Evolutionary conservation across 176 grass and related monocot species (phyloP).

Genomic region (Juncus effusus): DNA sequence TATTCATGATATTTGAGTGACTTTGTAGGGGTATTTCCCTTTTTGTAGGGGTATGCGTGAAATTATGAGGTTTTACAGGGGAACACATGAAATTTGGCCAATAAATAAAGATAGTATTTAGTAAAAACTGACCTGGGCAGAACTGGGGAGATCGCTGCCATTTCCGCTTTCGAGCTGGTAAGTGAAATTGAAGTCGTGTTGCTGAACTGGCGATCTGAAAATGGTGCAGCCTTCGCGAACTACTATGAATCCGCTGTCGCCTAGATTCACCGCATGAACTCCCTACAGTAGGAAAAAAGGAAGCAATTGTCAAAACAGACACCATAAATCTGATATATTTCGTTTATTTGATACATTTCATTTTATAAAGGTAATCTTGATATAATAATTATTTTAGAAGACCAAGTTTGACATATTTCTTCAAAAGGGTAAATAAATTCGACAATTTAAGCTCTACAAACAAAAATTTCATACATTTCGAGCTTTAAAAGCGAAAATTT

Average conservation of each 20-base stretch:
- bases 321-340: no score
- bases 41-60: no score
- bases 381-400: no score
- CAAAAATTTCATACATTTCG: no score
- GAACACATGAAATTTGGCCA: not conserved
- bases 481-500: no score
- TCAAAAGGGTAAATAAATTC: no score
- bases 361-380: no score
- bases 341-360: no score
- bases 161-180: constrained; percentile 96
- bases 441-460: no score
- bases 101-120: not conserved
- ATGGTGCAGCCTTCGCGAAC: constrained; percentile 83
- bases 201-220: constrained; percentile 82
- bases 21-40: no score
- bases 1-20: not conserved
- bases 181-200: constrained; percentile 99
- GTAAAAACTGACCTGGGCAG: constrained; percentile 65
- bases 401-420: no score
- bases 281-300: constrained; percentile 42
- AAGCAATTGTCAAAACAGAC: not conserved
- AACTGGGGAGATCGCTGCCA: constrained; percentile 93
- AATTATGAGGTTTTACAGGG: no score
- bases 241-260: constrained; percentile 89
- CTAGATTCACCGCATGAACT: constrained; percentile 83